These are phyloP conservation scores for Pseudocercospora ulei DNA, from an alignment of 2,329 filamentous ascomycete species.

Conservation along the genomic window DNA sequence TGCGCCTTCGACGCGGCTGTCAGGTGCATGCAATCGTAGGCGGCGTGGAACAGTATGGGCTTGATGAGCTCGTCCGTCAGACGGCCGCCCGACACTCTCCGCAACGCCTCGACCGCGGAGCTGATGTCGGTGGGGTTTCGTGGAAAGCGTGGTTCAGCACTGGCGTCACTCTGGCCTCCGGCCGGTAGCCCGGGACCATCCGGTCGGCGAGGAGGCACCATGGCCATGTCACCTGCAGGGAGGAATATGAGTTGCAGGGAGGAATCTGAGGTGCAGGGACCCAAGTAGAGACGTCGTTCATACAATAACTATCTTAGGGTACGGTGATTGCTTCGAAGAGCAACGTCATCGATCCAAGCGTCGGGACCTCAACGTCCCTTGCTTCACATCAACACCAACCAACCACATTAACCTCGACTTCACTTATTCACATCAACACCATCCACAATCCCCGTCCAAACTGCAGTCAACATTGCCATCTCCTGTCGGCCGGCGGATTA, in stretches of 20 bases:
- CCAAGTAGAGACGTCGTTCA: conserved; percentile 1
- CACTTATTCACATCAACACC: too few relatives aligned
- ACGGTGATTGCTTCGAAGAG: too few relatives aligned
- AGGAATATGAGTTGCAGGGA: conserved; percentile 4
- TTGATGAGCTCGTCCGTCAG: conserved; percentile 18
- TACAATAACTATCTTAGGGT: too few relatives aligned
- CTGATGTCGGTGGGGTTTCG: conserved; percentile 11
- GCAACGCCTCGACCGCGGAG: conserved; percentile 9
- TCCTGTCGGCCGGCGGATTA: too few relatives aligned
- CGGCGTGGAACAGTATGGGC: conserved; percentile 15
- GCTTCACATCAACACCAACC: too few relatives aligned
- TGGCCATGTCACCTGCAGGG: background rate
- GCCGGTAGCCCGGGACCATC: too few relatives aligned
- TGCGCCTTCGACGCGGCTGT: conserved; percentile 3
- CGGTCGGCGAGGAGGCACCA: conserved; percentile 5
- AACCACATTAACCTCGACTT: too few relatives aligned
- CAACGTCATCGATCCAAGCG: too few relatives aligned
- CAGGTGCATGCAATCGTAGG: conserved; percentile 21
- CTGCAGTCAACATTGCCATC: too few relatives aligned
- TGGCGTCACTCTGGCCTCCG: background rate
- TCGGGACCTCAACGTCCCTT: too few relatives aligned
- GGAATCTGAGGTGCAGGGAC: conserved; percentile 2
- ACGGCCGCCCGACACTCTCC: conserved; percentile 9
- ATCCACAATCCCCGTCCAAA: too few relatives aligned
- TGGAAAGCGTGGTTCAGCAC: conserved; percentile 2